Evolutionary conservation across 1,139 yeast genomes (phyloP), one percentile per base, ranked within the genome.

Genomic region (Candida smagusa): DNA sequence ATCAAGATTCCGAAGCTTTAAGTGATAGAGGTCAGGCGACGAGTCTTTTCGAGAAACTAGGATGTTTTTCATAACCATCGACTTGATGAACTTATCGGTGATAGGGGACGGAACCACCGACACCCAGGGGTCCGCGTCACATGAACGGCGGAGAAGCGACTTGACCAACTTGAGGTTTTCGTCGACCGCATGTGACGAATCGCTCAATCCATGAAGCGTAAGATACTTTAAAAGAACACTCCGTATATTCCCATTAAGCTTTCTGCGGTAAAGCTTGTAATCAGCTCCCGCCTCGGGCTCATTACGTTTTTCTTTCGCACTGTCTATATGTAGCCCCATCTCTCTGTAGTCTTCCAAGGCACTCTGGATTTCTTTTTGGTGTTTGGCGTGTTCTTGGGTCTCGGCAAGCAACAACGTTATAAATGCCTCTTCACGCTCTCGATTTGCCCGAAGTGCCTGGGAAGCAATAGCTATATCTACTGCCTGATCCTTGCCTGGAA

Each of bases 391-490:
- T 31, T 28, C 12, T 11, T 37, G 27, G 8, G 22, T 9, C 3
- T 23, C 11, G 9, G 34, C 22, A 8, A 38, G 21, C 4, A 56
- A 35, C 6, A 28, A 16, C 5, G 40, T 40, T 5, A 47, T 41
- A 7, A 49, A 40, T 9, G 41, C 34, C 1, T 38, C 33, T 24
- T 61, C 63, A 30, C 56, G 46, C 7, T 38, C 35, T 3, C 57
- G 51, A 25, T 57, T 45, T 6, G 44, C 42, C 29, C 45, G 47
- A 9, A 60, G 50, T 23, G 49, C 31, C 2, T 44, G 47, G 2
- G 65, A 59, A 1, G 74, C 65, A 2, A 63, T 46, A 9, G 72
- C 68, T 9, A 59, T 58, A 6, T 63, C 63, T 22, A 69, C 63
- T 32, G 63, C 61, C 36, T 68, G 73, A 37, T 63, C 61, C 44